These are phyloP conservation scores for Trichoderma afroharzianum DNA, from an alignment of 2,329 filamentous ascomycete species.

Conservation along the genomic window DNA sequence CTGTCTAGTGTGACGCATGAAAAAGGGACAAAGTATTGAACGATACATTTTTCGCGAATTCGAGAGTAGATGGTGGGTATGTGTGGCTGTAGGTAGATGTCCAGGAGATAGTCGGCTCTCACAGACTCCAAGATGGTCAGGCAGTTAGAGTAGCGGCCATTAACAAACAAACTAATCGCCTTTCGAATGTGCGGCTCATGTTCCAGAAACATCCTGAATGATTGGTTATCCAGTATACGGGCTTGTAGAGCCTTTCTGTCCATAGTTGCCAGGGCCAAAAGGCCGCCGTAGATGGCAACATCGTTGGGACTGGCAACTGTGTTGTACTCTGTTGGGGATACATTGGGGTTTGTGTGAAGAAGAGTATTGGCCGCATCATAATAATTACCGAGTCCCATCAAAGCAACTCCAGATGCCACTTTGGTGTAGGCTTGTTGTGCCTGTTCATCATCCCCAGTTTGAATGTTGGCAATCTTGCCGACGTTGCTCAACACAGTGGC, in stretches of 20 bases:
- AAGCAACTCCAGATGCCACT: slow-evolving; percentile 49
- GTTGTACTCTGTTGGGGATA: slow-evolving; percentile 55
- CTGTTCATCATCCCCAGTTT: slow-evolving; percentile 45
- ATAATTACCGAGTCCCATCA: slow-evolving; percentile 46
- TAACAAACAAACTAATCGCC: slow-evolving; percentile 84
- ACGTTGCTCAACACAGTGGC: slow-evolving; percentile 57
- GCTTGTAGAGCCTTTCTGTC: slow-evolving; percentile 69
- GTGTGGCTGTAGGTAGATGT: slow-evolving; percentile 77
- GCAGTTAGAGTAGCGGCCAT: slow-evolving; percentile 83
- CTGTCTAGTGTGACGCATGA: slow-evolving; percentile 78
- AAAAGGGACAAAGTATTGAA: slow-evolving; percentile 89
- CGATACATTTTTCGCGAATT: slow-evolving; percentile 87
- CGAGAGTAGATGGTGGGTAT: slow-evolving; percentile 65
- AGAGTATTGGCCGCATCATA: slow-evolving; percentile 69
- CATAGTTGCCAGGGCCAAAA: slow-evolving; percentile 89
- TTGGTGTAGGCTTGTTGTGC: slow-evolving; percentile 47
- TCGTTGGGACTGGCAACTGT: slow-evolving; percentile 80
- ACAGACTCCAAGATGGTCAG: slow-evolving; percentile 78
- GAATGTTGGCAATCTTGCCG: slow-evolving; percentile 59
- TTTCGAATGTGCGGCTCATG: slow-evolving; percentile 91
- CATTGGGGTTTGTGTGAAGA: slow-evolving; percentile 55
- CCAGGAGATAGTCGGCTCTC: slow-evolving; percentile 81
- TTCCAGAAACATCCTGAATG: slow-evolving; percentile 85
- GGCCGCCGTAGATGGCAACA: slow-evolving; percentile 84
- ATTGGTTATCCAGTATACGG: slow-evolving; percentile 72